Evolutionary conservation across 352 stramenopile species (phyloP).

Genomic region (Pythium coloratum): DNA sequence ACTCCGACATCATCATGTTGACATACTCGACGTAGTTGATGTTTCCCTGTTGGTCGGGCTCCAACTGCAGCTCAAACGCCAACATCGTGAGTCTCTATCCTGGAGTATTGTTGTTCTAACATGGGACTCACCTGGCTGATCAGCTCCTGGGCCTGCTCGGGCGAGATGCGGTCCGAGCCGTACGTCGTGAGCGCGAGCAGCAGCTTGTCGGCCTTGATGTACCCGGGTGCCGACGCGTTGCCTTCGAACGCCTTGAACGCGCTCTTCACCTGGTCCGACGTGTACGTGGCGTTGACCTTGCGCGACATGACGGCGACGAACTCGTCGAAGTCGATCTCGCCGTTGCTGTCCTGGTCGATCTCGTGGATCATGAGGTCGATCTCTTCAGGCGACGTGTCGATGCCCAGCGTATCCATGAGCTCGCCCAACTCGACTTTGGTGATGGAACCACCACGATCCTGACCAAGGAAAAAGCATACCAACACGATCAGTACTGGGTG

Average conservation of each 20-base stretch:
- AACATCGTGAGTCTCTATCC: conserved; percentile 7
- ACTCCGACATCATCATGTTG: conserved; percentile 95
- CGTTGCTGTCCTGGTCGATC: conserved; percentile 94
- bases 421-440: conserved; percentile 93
- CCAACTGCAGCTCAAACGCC: conserved; percentile 50
- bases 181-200: conserved; percentile 89
- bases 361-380: conserved; percentile 96
- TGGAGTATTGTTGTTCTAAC: not conserved
- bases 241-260: conserved; percentile 87
- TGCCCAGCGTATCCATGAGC: conserved; percentile 93
- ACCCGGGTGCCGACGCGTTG: conserved; percentile 56
- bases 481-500: not conserved
- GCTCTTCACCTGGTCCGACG: conserved; percentile 90
- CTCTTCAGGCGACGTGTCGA: conserved; percentile 91
- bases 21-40: conserved; percentile 95
- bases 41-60: conserved; percentile 89
- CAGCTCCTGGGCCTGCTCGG: conserved; percentile 91
- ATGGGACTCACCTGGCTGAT: conserved; percentile 70
- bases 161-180: conserved; percentile 86
- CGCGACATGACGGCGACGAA: conserved; percentile 94
- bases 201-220: conserved; percentile 86
- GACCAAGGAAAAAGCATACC: not conserved
- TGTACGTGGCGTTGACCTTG: conserved; percentile 94
- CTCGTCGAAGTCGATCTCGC: conserved; percentile 95
- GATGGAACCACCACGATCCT: conserved; percentile 92